Evolutionary conservation across 139 green algal species (phyloP).

Genomic region (Auxenochlorella protothecoides): DNA sequence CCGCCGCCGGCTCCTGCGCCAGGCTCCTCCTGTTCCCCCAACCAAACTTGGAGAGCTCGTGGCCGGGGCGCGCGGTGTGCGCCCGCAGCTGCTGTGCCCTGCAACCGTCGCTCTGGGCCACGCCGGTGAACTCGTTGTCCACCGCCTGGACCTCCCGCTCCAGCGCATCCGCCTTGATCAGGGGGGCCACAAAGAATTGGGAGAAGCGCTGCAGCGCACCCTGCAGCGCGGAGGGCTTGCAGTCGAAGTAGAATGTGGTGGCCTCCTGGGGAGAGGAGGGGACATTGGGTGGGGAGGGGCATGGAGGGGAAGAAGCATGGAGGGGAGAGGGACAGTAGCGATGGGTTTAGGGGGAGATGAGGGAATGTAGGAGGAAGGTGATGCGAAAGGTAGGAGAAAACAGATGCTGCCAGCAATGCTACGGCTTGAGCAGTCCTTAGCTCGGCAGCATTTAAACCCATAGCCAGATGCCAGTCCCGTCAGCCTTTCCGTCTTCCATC

Average conservation of each 20-base stretch:
- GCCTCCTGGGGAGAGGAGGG: slow-evolving; percentile 46
- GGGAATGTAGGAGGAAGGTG: no score
- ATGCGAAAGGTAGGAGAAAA: no score
- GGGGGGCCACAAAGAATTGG: slow-evolving; percentile 85
- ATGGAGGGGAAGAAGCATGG: no score
- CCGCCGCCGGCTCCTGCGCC: slow-evolving; percentile 41
- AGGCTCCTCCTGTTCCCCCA: slow-evolving; percentile 85
- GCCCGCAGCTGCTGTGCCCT: slow-evolving; percentile 74
- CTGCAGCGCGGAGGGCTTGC: slow-evolving; percentile 54
- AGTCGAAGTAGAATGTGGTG: slow-evolving; percentile 61
- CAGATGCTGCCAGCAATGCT: no score
- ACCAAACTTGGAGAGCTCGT: slow-evolving; percentile 81
- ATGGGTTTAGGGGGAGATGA: no score
- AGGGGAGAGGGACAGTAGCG: neutral
- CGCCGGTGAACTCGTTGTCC: slow-evolving; percentile 72
- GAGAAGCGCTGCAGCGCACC: slow-evolving; percentile 86
- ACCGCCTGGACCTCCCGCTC: slow-evolving; percentile 86
- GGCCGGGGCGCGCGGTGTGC: slow-evolving; percentile 54
- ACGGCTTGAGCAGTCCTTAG: no score
- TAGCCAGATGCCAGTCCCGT: no score
- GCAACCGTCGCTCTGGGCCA: slow-evolving; percentile 76
- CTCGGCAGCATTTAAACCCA: no score
- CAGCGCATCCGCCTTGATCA: slow-evolving; percentile 71
- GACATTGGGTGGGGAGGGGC: neutral
- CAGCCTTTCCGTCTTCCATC: neutral